Evolutionary conservation across 345 rosid genomes (phyloP), one percentile per base, ranked within the genome.

Genomic region (Citrus reticulata): DNA sequence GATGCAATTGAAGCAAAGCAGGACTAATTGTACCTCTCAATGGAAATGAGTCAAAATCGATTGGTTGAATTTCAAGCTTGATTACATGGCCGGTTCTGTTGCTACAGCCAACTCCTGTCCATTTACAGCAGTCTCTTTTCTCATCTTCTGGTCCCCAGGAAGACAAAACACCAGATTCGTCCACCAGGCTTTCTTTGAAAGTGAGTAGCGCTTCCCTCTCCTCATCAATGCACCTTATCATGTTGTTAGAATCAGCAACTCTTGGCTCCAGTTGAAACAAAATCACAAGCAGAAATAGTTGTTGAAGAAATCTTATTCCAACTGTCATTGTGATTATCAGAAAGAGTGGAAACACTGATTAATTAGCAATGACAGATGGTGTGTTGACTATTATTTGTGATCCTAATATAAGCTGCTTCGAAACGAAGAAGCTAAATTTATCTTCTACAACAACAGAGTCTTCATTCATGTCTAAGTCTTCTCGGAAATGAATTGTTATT

Each of bases 101-200:
- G 73, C 73, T 42, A 39, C 85, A 82, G 7, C 4, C 51, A 27
- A 82, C 75, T 35, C 82, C 80, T 42, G 16, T 63, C 82, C 85
- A 82, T 30, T 71, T 74, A 66, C 82, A 78, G 10, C 82, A 74
- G 29, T 82, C 51, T 46, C 17, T 46, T 46, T 46, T 46, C 17
- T 3, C 71, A 37, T n/a, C 22, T 49, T 49, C 46, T 20, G 10
- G n/a, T n/a, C 39, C 76, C 66, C 76, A 73, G 7, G 66, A 73
- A 35, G 49, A 73, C 6, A 70, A 57, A 27, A 4, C 2, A 6
- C 11, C 73, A 13, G 3, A 5, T 46, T 46, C 73, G 40, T 68
- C 72, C 24, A 39, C 55, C 55, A 68, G 17, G 29, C 72, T 27
- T 68, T 39, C 55, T 68, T 68, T 68, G 30, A 68, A 40, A 68